Percentiles rank a stretch among this genome's conserved stretches.
These are phyloP conservation scores for Plasmopara viticola DNA, from an alignment of 352 stramenopile species.

Conservation along the genomic window DNA sequence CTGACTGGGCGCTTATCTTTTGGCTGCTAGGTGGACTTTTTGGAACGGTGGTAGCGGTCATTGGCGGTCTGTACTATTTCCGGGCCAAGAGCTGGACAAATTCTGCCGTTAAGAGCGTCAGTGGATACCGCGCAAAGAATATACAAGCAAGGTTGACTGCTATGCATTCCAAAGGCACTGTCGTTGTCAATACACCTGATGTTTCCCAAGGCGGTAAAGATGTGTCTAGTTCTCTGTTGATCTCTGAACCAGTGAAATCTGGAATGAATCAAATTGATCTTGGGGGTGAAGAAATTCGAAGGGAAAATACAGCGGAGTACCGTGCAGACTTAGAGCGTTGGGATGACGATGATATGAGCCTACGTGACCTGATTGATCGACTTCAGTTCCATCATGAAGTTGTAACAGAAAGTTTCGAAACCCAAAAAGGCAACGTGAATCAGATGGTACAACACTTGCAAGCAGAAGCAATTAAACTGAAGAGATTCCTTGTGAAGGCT, in stretches of 20 bases:
- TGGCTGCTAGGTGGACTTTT: slow-evolving; percentile 73
- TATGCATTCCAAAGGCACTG: slow-evolving; percentile 66
- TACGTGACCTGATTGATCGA: slow-evolving; percentile 68
- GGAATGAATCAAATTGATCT: slow-evolving; percentile 18
- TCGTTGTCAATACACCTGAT: slow-evolving; percentile 30
- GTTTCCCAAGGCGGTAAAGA: slow-evolving; percentile 3
- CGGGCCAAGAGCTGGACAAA: slow-evolving; percentile 75
- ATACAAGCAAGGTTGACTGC: slow-evolving; percentile 47
- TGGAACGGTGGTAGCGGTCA: slow-evolving; percentile 64
- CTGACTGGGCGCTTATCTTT: slow-evolving; percentile 82
- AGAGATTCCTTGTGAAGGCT: slow-evolving; percentile 56
- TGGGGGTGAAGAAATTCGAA: slow-evolving; percentile 6
- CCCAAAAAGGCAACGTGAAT: slow-evolving; percentile 60
- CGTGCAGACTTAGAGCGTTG: slow-evolving; percentile 51
- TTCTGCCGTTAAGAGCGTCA: slow-evolving; percentile 25
- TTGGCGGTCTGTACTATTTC: slow-evolving; percentile 78
- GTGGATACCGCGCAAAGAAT: slow-evolving; percentile 43
- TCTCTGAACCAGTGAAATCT: slow-evolving; percentile 9
- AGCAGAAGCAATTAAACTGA: slow-evolving; percentile 55
- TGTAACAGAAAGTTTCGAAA: slow-evolving; percentile 64
- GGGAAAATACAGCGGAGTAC: slow-evolving; percentile 29
- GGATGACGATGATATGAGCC: slow-evolving; percentile 69
- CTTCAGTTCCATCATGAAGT: slow-evolving; percentile 75
- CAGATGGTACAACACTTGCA: slow-evolving; percentile 64
- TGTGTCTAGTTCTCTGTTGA: slow-evolving; percentile 3